Evolutionary conservation across 2,329 filamentous ascomycete species (phyloP).

Genomic region (Amauroascus niger): DNA sequence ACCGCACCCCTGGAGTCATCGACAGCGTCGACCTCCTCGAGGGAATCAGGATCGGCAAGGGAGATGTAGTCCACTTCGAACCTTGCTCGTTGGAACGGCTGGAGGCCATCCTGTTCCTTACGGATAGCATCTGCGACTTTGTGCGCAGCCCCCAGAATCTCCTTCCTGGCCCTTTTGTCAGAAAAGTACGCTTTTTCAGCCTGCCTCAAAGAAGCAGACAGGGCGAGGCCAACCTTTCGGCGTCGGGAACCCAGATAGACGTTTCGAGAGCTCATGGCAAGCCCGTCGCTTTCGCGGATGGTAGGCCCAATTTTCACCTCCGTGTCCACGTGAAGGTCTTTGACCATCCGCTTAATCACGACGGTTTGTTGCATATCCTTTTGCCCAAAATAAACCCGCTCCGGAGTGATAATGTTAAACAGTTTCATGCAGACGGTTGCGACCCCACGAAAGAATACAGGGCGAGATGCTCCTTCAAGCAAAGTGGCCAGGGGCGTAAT

Average conservation of each 20-base stretch:
- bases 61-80: conserved; percentile 92
- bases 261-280: conserved; percentile 88
- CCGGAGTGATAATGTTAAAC: conserved; percentile 70
- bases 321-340: conserved; percentile 73
- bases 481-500: conserved; percentile 75
- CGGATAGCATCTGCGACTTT: conserved; percentile 48
- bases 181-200: conserved; percentile 58
- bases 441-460: conserved; percentile 93
- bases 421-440: conserved; percentile 94
- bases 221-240: conserved; percentile 60
- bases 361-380: conserved; percentile 97
- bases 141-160: conserved; percentile 64
- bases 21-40: conserved; percentile 66
- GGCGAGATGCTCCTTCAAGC: conserved; percentile 74
- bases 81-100: conserved; percentile 51
- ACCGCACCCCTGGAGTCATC: conserved; percentile 66
- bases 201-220: conserved; percentile 58
- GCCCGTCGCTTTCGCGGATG: conserved; percentile 64
- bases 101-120: conserved; percentile 52
- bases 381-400: conserved; percentile 85
- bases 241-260: conserved; percentile 77
- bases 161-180: conserved; percentile 47
- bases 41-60: conserved; percentile 70
- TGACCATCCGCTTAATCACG: conserved; percentile 74
- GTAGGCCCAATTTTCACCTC: conserved; percentile 67